These are phyloP conservation scores for Golubevia pallescens DNA, from an alignment of 1,284 basidiomycete species.

Conservation along the genomic window DNA sequence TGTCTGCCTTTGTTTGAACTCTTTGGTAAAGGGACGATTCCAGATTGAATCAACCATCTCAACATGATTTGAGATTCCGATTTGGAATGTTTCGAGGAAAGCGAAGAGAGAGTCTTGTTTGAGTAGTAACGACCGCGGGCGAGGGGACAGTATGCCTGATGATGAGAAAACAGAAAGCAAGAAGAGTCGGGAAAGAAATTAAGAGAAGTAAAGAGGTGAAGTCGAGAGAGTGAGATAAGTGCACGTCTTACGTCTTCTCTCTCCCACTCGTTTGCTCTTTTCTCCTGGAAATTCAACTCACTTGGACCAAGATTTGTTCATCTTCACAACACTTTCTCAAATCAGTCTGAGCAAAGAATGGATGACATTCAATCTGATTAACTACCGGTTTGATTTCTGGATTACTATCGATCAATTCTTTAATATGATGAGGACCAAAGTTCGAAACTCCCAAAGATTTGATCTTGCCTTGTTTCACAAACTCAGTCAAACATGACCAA, in stretches of 20 bases:
- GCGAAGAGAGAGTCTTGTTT: not conserved
- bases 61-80: constrained; percentile 7
- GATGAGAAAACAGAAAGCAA: too few relatives aligned
- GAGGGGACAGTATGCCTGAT: constrained; percentile 5
- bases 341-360: constrained; percentile 5
- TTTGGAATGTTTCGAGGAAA: not conserved
- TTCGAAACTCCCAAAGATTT: constrained; percentile 11
- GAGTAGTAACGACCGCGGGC: constrained; percentile 3
- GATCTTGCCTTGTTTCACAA: constrained; percentile 6
- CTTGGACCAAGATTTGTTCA: constrained; percentile 6
- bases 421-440: constrained; percentile 10
- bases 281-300: too few relatives aligned
- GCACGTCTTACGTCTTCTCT: too few relatives aligned
- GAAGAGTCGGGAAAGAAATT: too few relatives aligned
- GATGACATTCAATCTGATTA: constrained; percentile 12
- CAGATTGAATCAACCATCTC: constrained; percentile 3
- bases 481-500: constrained; percentile 1
- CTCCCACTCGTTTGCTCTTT: too few relatives aligned
- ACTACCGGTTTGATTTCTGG: constrained; percentile 2
- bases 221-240: too few relatives aligned
- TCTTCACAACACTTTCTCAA: not conserved
- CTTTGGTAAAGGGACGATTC: constrained; percentile 7
- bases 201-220: too few relatives aligned
- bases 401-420: constrained; percentile 13
- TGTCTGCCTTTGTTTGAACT: not conserved